A percentile compares a stretch with the other conserved stretches of the same genome.
These are phyloP conservation scores for Aspergillus baeticus DNA, from an alignment of 495 filamentous ascomycete genomes.

Conservation along the genomic window DNA sequence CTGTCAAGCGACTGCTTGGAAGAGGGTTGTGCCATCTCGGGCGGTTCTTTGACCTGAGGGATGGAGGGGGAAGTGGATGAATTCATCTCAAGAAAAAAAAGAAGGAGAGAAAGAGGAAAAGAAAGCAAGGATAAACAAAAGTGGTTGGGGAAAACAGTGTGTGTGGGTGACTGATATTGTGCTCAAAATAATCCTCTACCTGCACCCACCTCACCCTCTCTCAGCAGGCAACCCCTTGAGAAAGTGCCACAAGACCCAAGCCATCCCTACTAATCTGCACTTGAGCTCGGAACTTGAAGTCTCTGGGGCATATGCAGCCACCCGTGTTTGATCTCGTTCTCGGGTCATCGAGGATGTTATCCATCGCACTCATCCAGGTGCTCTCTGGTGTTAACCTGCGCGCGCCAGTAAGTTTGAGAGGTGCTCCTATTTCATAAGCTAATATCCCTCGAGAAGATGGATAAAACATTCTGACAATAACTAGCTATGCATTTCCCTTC, in stretches of 20 bases:
- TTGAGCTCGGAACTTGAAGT: neutral
- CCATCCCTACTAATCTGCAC: neutral
- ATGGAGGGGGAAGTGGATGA: neutral
- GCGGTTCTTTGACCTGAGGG: neutral
- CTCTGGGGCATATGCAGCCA: slow-evolving; percentile 1
- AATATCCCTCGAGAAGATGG: no score
- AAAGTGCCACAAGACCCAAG: neutral
- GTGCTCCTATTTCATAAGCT: no score
- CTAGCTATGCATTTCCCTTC: no score
- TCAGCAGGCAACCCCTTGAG: neutral
- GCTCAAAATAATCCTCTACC: neutral
- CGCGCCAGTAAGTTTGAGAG: no score
- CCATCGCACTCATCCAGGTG: no score
- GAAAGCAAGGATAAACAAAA: neutral
- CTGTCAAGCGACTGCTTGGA: slow-evolving; percentile 10
- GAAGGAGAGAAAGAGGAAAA: neutral
- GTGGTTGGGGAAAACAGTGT: neutral
- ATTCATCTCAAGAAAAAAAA: neutral
- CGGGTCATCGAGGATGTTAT: neutral
- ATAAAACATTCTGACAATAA: no score
- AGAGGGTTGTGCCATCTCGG: neutral
- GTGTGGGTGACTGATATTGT: neutral
- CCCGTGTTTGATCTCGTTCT: neutral
- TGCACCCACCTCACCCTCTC: neutral
- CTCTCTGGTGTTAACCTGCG: no score